Base-by-base conservation (phyloP, 371 early-diverging fungal genomes). In the Mucor saturninus region DNA sequence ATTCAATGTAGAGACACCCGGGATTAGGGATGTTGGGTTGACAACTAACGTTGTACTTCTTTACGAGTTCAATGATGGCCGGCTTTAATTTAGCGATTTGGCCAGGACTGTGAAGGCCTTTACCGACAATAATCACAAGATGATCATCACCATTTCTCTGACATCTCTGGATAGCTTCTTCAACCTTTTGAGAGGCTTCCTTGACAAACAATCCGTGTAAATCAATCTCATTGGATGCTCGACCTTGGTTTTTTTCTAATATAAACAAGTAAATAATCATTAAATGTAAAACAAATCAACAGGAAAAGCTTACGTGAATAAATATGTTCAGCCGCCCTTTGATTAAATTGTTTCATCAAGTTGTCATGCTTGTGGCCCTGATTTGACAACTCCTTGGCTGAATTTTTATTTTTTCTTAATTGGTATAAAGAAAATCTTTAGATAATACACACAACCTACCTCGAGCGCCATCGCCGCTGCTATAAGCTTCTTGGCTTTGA, bases 31-130 rank as follows among this genome's bases (percentile, higher is more conserved):
- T 75, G 58, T 84, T 77, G 0, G 84, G 86, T 15, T 82, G 79
- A 48, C 80, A 83, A 31, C 74, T 71, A 35, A 88, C 74, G 9
- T 82, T 68, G 58, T 84, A 85, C 46, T 83, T 79, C 29, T 75
- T 71, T 37, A 88, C 80, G 38, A 88, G 59, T 13, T 83, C 74
- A 7, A 66, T 71, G 46, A 88, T 80, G 3, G 86, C 88, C 14
- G 88, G 88, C 65, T 86, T 86, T 50, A 88, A 67, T 59, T 84
- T 88, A 13, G 86, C 81, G 52, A 86, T 71, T 1, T 83, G 79
- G 46, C 75, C 73, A 59, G 83, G 64, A 57, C 86, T 86, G 54
- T 86, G 86, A 37, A 84, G 79, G 2, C 88, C 88, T 51, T 74
- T 75, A 26, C 88, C 88, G 1, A 88, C 88, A 68, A 88, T 88